Conservation (phyloP, 2,329 filamentous ascomycete species). For the Microsporum audouinii region DNA sequence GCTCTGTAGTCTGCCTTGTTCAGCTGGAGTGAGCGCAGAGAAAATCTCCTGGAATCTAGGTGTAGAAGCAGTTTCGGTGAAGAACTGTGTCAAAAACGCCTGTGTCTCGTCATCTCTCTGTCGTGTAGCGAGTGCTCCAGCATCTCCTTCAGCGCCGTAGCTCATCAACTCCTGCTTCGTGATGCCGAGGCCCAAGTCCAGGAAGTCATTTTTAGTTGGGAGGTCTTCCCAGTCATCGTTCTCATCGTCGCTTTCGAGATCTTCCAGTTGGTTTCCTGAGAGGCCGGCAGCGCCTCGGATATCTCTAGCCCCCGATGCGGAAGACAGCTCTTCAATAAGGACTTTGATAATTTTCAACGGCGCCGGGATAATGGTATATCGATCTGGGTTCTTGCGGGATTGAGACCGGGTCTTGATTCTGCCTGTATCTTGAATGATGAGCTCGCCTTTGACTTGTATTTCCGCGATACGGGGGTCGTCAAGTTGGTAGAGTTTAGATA, state of each 20-base stretch:
- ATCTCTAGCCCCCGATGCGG: constrained; percentile 53
- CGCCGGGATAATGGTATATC: constrained; percentile 76
- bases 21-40: constrained; percentile 41
- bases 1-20: constrained; percentile 33
- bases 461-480: constrained; percentile 68
- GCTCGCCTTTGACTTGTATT: constrained; percentile 80
- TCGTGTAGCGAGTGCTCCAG: constrained; percentile 41
- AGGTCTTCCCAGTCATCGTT: constrained; percentile 88
- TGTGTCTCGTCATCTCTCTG: constrained; percentile 85
- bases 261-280: constrained; percentile 49
- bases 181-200: constrained; percentile 62
- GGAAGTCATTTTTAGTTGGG: constrained; percentile 49
- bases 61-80: constrained; percentile 46
- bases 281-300: constrained; percentile 44
- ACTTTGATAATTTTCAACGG: constrained; percentile 94
- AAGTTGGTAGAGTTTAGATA: constrained; percentile 81
- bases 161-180: constrained; percentile 72
- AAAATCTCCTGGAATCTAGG: constrained; percentile 47
- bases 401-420: constrained; percentile 90
- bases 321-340: constrained; percentile 79
- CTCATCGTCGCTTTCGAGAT: constrained; percentile 54
- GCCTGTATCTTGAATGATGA: constrained; percentile 68
- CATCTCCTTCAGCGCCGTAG: constrained; percentile 49
- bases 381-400: constrained; percentile 76
- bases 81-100: constrained; percentile 71